A percentile compares a stretch with the other conserved stretches of the same genome.
Conservation (phyloP, 2,329 filamentous ascomycete species). For the Exophiala sideris region DNA sequence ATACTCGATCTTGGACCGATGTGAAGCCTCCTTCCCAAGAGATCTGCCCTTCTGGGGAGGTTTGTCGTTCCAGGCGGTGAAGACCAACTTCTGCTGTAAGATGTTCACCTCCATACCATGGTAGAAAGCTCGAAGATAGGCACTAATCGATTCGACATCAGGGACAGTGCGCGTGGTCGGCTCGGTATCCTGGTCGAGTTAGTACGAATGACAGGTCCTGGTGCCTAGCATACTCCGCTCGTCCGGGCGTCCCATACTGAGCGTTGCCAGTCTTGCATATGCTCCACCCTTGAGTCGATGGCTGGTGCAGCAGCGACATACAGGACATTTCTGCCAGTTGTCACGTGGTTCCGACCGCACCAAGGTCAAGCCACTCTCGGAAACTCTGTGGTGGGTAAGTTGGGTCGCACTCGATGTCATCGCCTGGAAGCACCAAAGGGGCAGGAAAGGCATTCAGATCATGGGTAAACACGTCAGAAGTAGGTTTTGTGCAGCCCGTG, state of each 20-base stretch:
- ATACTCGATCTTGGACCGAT: constrained; percentile 28
- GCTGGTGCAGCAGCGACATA: constrained; percentile 53
- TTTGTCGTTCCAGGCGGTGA: constrained; percentile 47
- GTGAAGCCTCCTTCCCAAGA: not conserved
- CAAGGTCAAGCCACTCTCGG: constrained; percentile 48
- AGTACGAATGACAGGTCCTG: not conserved
- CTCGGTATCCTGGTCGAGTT: not conserved
- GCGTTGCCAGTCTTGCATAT: constrained; percentile 41
- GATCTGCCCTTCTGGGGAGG: not conserved
- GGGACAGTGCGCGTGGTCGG: constrained; percentile 11
- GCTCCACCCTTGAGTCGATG: constrained; percentile 35
- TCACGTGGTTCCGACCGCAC: constrained; percentile 52
- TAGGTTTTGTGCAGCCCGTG: constrained; percentile 2
- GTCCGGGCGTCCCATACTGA: not conserved
- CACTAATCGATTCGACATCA: constrained; percentile 34
- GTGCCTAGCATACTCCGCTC: not conserved
- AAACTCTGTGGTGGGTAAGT: constrained; percentile 52
- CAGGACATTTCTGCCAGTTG: constrained; percentile 45
- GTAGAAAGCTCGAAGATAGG: constrained; percentile 52
- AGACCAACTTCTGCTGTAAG: constrained; percentile 42
- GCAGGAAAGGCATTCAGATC: constrained; percentile 48
- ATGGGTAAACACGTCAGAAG: not conserved
- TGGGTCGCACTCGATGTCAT: constrained; percentile 56
- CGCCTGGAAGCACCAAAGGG: constrained; percentile 58
- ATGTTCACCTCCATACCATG: constrained; percentile 51